These are phyloP conservation scores for Prinsepia uniflora DNA, from an alignment of 306 rosid genomes.

Conservation along the genomic window DNA sequence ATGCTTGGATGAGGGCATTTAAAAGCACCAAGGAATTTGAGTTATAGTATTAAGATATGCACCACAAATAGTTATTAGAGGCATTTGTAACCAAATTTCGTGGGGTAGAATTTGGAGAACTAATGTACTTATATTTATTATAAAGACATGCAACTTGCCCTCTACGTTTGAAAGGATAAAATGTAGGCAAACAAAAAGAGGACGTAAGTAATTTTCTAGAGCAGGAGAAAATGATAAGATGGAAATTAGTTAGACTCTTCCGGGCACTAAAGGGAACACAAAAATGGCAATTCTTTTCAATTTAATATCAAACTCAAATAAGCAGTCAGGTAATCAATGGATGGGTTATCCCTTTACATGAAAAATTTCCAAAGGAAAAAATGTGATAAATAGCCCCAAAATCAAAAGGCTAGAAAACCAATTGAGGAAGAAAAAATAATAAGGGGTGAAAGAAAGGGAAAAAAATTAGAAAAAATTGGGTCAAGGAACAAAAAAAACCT, in stretches of 20 bases:
- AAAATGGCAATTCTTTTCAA: neutral
- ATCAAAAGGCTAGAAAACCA: constrained; percentile 58
- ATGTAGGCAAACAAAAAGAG: no score
- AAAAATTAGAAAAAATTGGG: constrained; percentile 47
- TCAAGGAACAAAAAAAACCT: constrained; percentile 73
- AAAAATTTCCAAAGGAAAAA: constrained; percentile 40
- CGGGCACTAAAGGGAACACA: neutral
- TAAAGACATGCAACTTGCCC: no score
- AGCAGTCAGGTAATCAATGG: constrained; percentile 62
- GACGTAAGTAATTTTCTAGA: no score
- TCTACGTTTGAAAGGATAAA: no score
- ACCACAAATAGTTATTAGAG: no score
- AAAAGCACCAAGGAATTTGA: no score
- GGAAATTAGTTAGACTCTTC: no score
- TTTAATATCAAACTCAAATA: constrained; percentile 59
- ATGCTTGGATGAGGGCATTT: no score
- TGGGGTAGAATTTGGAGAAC: no score
- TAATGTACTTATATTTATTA: no score
- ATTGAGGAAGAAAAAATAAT: constrained; percentile 42
- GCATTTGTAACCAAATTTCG: no score
- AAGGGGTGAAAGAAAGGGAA: constrained; percentile 17
- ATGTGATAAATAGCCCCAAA: constrained; percentile 63
- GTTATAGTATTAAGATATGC: no score
- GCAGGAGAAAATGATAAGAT: neutral
- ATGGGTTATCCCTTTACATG: constrained; percentile 75